Evolutionary conservation across 1,284 basidiomycete genomes (phyloP), one percentile per base, ranked within the genome.

Genomic region (Leccinum pallidistipes): DNA sequence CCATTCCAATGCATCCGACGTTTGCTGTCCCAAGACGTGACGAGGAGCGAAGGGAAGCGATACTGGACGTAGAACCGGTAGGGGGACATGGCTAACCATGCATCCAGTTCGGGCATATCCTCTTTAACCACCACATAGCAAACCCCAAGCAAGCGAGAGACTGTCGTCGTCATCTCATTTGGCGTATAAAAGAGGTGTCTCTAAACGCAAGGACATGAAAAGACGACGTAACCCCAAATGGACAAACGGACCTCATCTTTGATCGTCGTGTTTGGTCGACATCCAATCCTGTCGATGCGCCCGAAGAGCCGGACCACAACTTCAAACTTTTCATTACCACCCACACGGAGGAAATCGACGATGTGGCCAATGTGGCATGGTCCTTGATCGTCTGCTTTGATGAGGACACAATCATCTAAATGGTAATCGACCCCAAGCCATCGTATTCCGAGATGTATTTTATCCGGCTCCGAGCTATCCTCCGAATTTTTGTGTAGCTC

Each of bases 61-160:
- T 82, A 87, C 18, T 71, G 66, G 55, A 83, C 71, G 61, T 82
- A 88, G 71, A 87, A 90, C 62, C 87, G 83, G 27, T 78, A 70
- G 0, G 84, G 80, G 0, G 86, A 86, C 6, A 77, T 65, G 3
- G 74, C 62, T 0, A 86, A 69, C 87, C 87, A 91, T 0, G 72
- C 65, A 5, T 78, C 69, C 9, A 82, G 64, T 24, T 79, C 72
- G 2, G 75, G 73, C 60, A 73, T 64, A 14, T 71, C 55, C 10
- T 72, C 64, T 16, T 64, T 66, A 29, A 82, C 78, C 16, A 81
- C 69, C 10, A 86, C 86, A 56, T 77, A 80, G 57, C 84, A 82
- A 3, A 79, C 73, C 4, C 75, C 76, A 38, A 88, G 69, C 12
- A 90, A 67, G 3, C 79, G 67, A 4, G 69, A 60, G 1, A 81